A percentile compares a stretch with the other conserved stretches of the same genome.
These are phyloP conservation scores for Cercophora scortea DNA, from an alignment of 495 filamentous ascomycete genomes.

Conservation along the genomic window DNA sequence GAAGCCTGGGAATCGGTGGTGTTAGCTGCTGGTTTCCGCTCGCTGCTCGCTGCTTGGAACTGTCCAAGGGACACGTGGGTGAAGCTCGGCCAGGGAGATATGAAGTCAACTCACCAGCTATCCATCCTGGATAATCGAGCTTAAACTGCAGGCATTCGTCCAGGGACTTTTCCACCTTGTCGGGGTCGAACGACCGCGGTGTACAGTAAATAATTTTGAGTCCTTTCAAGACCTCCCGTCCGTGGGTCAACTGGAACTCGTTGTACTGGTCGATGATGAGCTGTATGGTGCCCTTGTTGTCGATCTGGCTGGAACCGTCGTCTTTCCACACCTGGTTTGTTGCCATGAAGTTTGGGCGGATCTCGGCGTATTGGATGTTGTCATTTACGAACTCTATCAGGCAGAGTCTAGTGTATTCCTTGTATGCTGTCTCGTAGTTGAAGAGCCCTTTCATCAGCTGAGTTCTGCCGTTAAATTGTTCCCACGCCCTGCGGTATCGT, in stretches of 20 bases:
- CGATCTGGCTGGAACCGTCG: slow-evolving; percentile 30
- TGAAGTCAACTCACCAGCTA: slow-evolving; percentile 42
- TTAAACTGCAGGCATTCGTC: slow-evolving; percentile 75
- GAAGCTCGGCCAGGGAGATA: too few species aligned
- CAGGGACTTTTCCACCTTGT: slow-evolving; percentile 56
- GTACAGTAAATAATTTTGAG: slow-evolving; percentile 48
- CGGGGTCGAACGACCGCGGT: slow-evolving; percentile 47
- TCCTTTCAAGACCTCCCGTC: slow-evolving; percentile 24
- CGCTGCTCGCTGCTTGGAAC: too few species aligned
- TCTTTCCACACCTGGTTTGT: slow-evolving; percentile 43
- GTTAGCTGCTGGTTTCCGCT: neutral
- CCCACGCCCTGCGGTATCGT: slow-evolving; percentile 38
- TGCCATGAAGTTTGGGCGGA: slow-evolving; percentile 50
- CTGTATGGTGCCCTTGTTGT: slow-evolving; percentile 42
- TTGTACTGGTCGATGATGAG: slow-evolving; percentile 43
- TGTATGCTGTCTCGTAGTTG: slow-evolving; percentile 46
- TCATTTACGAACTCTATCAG: slow-evolving; percentile 44
- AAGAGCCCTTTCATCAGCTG: slow-evolving; percentile 56
- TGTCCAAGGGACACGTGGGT: too few species aligned
- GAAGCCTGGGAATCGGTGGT: slow-evolving; percentile 45
- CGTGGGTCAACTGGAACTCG: slow-evolving; percentile 30
- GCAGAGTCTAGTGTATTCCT: slow-evolving; percentile 36
- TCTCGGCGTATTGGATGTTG: slow-evolving; percentile 52
- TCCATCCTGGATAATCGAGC: slow-evolving; percentile 64
- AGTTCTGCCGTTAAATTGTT: slow-evolving; percentile 46